phyloP scores from a whole-genome alignment of 805 yeast genomes.

The Zygoascus flipseniorum region DNA sequence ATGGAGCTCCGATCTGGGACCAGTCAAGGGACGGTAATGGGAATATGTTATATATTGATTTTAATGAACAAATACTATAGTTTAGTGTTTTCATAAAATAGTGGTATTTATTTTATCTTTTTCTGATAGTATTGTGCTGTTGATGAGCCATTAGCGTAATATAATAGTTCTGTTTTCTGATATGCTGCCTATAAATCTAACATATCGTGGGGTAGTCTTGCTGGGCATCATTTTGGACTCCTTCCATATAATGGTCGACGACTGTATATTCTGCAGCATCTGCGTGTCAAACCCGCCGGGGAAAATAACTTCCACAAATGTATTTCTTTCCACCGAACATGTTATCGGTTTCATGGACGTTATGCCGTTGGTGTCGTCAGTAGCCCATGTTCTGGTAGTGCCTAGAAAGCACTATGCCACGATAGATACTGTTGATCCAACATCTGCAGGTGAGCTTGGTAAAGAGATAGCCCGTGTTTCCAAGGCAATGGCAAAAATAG shows the following conservation, averaged over 20 bases:
- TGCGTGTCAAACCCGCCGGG: slow-evolving; percentile 17
- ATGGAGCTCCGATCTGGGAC: too few relatives aligned
- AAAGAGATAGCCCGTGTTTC: slow-evolving; percentile 22
- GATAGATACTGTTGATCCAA: slow-evolving; percentile 20
- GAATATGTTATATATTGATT: too few relatives aligned
- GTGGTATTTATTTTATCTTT: too few relatives aligned
- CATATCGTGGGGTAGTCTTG: neutral
- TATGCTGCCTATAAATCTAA: too few relatives aligned
- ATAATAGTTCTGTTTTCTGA: too few relatives aligned
- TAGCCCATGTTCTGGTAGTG: slow-evolving; percentile 28
- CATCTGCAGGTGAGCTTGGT: slow-evolving; percentile 21
- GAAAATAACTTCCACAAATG: slow-evolving; percentile 11
- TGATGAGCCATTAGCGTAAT: too few relatives aligned
- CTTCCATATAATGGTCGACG: neutral
- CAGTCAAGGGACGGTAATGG: too few relatives aligned
- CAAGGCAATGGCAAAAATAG: slow-evolving; percentile 17
- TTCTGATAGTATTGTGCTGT: too few relatives aligned
- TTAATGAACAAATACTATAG: too few relatives aligned
- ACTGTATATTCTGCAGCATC: slow-evolving; percentile 26
- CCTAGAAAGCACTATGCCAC: slow-evolving; percentile 28
- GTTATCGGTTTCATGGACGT: slow-evolving; percentile 30
- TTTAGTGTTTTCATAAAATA: too few relatives aligned
- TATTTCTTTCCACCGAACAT: slow-evolving; percentile 23
- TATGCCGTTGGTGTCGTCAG: slow-evolving; percentile 30
- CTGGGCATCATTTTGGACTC: too few relatives aligned